Base-by-base conservation (phyloP, 306 rosid species). In the Urtica urens region DNA sequence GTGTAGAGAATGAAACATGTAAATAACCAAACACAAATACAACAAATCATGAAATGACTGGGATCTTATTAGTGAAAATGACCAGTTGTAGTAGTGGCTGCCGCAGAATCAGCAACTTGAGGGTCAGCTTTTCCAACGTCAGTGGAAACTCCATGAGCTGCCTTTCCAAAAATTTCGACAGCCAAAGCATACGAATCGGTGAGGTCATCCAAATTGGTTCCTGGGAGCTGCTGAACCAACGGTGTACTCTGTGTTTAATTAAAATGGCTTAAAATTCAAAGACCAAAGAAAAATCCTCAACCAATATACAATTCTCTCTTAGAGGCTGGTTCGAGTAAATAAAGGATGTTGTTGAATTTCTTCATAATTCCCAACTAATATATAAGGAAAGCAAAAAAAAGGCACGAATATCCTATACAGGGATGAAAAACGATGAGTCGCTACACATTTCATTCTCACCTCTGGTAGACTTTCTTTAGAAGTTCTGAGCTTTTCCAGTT, bases 161-260 rank as follows among this genome's bases (percentile, higher is more conserved):
- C 76, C 70, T 62, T 90, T 66, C 67, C 79, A 53, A 79, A 82
- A 65, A 56, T 90, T 63, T 90, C 95, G 28, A 82, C 82, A 44
- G 87, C 85, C 23, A 53, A 58, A 22, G 67, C 16, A 64, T 85
- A 90, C 42, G 81, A 57, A 45, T 76, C 39, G 34, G 74, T 64
- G 19, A 48, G 53, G 43, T 79, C 95, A 64, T 90, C 99, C 27
- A 69, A 70, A 46, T 41, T 26, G 57, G 88, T 43, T 49, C 80
- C 93, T 35, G 95, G 63, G 28, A 73, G 78, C 28, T 58, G 60
- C 62, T 85, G 94, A 60, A 51, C 66, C 50, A 63, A 65, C 50
- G 79, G 68, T 2, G 77, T n/a, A n/a, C 86, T 94, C 95, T 90
- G 56, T 44, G 27, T 52, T 6, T 14, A 29, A 5, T 2, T 16